Conservation (phyloP, 805 yeast species). For the Kluyveromyces siamensis region DNA sequence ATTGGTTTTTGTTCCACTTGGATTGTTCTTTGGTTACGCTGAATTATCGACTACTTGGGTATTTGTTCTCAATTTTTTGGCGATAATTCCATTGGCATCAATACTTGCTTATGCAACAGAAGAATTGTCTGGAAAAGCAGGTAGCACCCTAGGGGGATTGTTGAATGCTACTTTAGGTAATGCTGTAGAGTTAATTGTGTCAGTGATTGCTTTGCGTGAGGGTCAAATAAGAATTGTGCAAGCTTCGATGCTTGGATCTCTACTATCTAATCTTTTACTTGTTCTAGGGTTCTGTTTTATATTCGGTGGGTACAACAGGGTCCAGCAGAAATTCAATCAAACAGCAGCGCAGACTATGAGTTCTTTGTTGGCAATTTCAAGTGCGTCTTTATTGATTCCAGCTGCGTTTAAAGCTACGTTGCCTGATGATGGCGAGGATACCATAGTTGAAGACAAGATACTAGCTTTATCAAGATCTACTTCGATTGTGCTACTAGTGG, state of each 20-base stretch:
- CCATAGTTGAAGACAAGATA: conserved; percentile 36
- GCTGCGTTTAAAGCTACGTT: conserved; percentile 90
- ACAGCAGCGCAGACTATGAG: conserved; percentile 98
- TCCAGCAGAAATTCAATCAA: conserved; percentile 84
- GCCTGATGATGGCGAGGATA: conserved; percentile 36
- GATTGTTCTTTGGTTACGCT: conserved; percentile 60
- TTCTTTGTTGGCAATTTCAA: conserved; percentile 82
- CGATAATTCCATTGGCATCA: conserved; percentile 88
- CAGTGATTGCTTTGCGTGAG: conserved; percentile 76
- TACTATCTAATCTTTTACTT: conserved; percentile 75
- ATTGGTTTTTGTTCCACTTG: conserved; percentile 81
- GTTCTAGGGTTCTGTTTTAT: conserved; percentile 94
- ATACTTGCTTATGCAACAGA: conserved; percentile 89
- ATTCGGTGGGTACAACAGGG: conserved; percentile 82
- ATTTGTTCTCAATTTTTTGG: conserved; percentile 73
- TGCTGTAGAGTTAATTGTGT: conserved; percentile 93
- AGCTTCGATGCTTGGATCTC: conserved; percentile 94
- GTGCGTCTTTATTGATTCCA: conserved; percentile 83
- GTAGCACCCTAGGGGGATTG: conserved; percentile 88
- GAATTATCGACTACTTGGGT: conserved; percentile 45
- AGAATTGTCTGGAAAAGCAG: conserved; percentile 77
- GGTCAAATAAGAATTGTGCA: conserved; percentile 92
- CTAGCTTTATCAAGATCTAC: conserved; percentile 79
- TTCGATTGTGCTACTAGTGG: conserved; percentile 62
- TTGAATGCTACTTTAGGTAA: conserved; percentile 96